Evolutionary conservation across 164 flowering plant species (phyloP).

Genomic region (Vitis rupestris): DNA sequence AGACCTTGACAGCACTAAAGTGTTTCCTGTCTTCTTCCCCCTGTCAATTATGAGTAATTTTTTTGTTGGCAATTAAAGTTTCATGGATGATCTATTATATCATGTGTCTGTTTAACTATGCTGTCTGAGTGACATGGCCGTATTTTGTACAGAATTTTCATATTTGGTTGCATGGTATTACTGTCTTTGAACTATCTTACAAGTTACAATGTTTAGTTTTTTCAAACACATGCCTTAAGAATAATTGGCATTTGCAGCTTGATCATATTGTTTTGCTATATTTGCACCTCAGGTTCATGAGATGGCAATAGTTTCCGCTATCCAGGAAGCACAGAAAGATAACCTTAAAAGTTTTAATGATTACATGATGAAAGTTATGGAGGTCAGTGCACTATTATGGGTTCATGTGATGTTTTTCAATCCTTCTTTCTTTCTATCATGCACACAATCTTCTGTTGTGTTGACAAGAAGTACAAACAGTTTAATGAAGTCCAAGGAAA

Average conservation of each 20-base stretch:
- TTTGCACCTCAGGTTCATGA: conserved; percentile 75
- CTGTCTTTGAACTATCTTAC: not conserved
- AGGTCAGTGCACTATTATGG: conserved; percentile 47
- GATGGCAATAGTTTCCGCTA: conserved; percentile 94
- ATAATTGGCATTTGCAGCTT: not conserved
- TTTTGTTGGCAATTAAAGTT: no score
- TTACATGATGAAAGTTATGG: conserved; percentile 85
- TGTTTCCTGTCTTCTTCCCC: no score
- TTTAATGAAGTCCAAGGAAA: not conserved
- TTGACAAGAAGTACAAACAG: not conserved
- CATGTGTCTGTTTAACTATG: no score
- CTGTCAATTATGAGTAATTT: no score
- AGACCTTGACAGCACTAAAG: no score
- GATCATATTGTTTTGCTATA: not conserved
- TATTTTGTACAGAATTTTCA: not conserved
- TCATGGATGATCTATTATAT: no score
- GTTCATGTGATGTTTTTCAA: not conserved
- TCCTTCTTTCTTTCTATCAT: not conserved
- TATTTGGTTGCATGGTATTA: not conserved
- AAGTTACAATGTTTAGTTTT: not conserved
- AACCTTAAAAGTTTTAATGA: conserved; percentile 87
- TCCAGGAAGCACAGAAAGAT: conserved; percentile 98
- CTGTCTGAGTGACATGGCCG: no score
- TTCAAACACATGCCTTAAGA: no score
- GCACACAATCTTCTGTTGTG: not conserved